Conservation (phyloP, 2,329 filamentous ascomycete species). For the Cryphonectria parasitica region DNA sequence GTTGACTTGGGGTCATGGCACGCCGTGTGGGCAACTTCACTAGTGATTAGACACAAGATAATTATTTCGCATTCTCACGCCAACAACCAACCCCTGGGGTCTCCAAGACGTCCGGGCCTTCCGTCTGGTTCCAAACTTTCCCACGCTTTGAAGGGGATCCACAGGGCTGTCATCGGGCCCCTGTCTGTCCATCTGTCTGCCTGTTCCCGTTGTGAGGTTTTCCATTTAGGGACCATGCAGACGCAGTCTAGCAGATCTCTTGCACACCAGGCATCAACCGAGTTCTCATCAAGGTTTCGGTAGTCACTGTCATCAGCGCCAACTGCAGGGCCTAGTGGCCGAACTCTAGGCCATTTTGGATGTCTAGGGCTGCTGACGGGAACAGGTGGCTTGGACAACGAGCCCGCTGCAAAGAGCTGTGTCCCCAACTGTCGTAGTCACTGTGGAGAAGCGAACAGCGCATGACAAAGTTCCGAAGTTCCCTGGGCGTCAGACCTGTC, state of each 20-base stretch:
- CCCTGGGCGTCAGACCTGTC: background rate
- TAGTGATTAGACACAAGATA: slow-evolving; percentile 21
- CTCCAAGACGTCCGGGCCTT: slow-evolving; percentile 3
- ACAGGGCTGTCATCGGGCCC: slow-evolving; percentile 1
- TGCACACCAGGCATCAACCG: background rate
- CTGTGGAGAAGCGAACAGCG: slow-evolving; percentile 26
- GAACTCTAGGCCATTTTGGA: background rate
- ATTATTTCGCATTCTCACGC: slow-evolving; percentile 5
- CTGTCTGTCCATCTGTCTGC: background rate
- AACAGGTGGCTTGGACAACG: slow-evolving; percentile 3
- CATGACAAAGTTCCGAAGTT: slow-evolving; percentile 11
- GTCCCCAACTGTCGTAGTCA: slow-evolving; percentile 11
- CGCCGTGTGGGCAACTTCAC: slow-evolving; percentile 15
- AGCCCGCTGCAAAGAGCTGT: background rate
- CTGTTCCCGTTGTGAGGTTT: background rate
- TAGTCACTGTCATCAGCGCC: background rate
- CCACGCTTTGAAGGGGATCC: background rate
- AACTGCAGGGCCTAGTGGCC: background rate
- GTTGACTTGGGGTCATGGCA: slow-evolving; percentile 7
- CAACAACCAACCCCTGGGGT: background rate
- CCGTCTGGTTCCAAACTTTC: background rate
- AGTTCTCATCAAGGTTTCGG: background rate
- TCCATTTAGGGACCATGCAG: background rate
- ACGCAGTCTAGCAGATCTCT: background rate
- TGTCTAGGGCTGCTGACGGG: background rate